Base-by-base conservation (phyloP, 176 grass and related monocot genomes). In the Triticum monococcum region DNA sequence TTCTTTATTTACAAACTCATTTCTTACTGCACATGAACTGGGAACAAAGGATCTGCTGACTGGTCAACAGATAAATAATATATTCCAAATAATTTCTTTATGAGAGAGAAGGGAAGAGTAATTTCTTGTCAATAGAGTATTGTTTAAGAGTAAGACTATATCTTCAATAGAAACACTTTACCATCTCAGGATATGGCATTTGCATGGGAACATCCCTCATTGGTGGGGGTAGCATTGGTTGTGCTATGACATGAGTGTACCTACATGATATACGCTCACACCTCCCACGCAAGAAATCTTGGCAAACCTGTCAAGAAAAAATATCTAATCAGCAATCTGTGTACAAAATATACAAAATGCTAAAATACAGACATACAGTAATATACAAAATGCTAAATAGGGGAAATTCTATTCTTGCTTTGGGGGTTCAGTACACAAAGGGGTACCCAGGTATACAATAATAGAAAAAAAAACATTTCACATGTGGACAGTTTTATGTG, bases 211-310 rank as follows among this genome's bases (percentile, higher is more conserved):
- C 25, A 87, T 93, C 41, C 62, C 45, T 64, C 86, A 94, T 91
- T 69, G 83, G 86, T 65, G 26, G 83, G 41, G 79, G 79, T 52
- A 89, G 76, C 81, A 91, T 61, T 30, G 86, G 78, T 54, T 84
- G 87, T 30, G 89, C 57, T 59, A 77, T 78, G 54, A 40, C 68
- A 85, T 94, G 92, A 87, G 89, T 91, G 78, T 91, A 94, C 41
- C 92, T 75, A 81, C 89, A 94, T 78, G 92, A 84, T 81, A 81
- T 92, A 72, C 92, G 92, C 9, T 89, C 87, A 65, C 92, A 94
- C 26, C 84, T 89, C 79, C 92, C 92, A 87, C 69, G 86, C 86
- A 94, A 84, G 68, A 94, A 94, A 87, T 94, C 89, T 89, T 94
- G 92, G 84, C 89, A 94, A 87, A 79, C 89, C 92, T 94, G 67